These are phyloP conservation scores for Tricholoma flavovirens DNA, from an alignment of 768 basidiomycete genomes.

Conservation along the genomic window DNA sequence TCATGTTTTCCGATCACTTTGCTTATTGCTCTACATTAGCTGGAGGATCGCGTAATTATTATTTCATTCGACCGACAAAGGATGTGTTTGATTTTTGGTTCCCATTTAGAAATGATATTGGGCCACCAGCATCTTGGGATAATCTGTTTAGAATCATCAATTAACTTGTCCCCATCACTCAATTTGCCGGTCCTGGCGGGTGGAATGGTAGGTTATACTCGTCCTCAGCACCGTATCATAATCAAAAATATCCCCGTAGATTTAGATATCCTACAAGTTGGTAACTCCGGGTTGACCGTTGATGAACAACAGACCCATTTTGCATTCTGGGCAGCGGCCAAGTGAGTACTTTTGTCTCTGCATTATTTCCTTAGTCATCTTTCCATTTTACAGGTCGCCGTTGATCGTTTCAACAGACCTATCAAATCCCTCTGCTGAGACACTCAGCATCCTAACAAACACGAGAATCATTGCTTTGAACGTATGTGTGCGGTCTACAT, in stretches of 20 bases:
- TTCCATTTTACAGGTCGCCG: constrained; percentile 26
- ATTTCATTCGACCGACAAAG: too few relatives aligned
- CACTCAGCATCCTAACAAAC: constrained; percentile 36
- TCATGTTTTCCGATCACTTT: too few relatives aligned
- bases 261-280: constrained; percentile 50
- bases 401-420: constrained; percentile 41
- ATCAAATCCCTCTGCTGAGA: constrained; percentile 25
- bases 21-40: too few relatives aligned
- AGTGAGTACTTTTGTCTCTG: constrained; percentile 20
- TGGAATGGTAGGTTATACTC: constrained; percentile 30
- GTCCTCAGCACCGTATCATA: constrained; percentile 11
- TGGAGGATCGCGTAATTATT: too few relatives aligned
- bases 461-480: constrained; percentile 38
- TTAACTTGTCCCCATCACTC: constrained; percentile 45
- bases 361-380: not conserved
- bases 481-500: constrained; percentile 18
- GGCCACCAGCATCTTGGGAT: too few relatives aligned
- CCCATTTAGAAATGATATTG: too few relatives aligned
- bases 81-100: too few relatives aligned
- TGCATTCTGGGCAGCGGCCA: constrained; percentile 48
- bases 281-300: constrained; percentile 37
- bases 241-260: constrained; percentile 22
- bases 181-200: constrained; percentile 39
- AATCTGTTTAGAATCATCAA: constrained; percentile 46
- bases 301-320: constrained; percentile 44